Evolutionary conservation across 1,139 yeast species (phyloP), one percentile per base, ranked within the genome.

Genomic region (Chernovozyma aurita): DNA sequence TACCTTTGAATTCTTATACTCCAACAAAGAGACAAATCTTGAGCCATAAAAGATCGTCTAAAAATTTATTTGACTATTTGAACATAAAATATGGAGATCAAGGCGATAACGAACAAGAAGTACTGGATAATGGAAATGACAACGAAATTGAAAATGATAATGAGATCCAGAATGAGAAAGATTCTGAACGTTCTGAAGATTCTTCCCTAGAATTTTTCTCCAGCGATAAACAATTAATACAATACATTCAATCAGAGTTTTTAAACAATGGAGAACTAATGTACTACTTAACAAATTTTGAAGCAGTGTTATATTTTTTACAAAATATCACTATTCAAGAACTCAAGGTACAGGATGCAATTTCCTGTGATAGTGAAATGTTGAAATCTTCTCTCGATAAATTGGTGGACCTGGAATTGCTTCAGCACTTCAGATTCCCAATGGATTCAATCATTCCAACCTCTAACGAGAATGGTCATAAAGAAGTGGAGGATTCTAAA

Each of bases 211-310:
- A 48, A 9, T 61, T 61, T 35, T 63, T 61, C 46, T 47, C 47
- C 11, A 55, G 52, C 35, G 73, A 68, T 41, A 50, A 49, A 31
- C 61, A 55, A 11, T 46, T 67, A 32, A 51, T 64, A 12, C 50
- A 54, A 9, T 55, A 51, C 42, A 50, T 68, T 13, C 53, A 53
- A 40, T 37, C 48, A 11, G 50, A 43, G n/a, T 61, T 52, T 40
- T 50, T 67, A 32, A 67, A 69, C 46, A 54, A 54, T 21, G 73
- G 74, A 3, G 75, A 69, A 40, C 42, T 61, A 25, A 56, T 54
- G 38, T 69, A 60, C 40, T 68, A 66, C 43, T 48, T 69, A 24
- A 68, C 74, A 9, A 69, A 69, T 42, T 63, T 68, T 37, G 75
- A 69, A 38, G 75, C 75, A 1, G 61, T 65, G 15, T 49, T 68